These are phyloP conservation scores for Penicillium rolfsii DNA, from an alignment of 2,329 filamentous ascomycete genomes.

Conservation along the genomic window DNA sequence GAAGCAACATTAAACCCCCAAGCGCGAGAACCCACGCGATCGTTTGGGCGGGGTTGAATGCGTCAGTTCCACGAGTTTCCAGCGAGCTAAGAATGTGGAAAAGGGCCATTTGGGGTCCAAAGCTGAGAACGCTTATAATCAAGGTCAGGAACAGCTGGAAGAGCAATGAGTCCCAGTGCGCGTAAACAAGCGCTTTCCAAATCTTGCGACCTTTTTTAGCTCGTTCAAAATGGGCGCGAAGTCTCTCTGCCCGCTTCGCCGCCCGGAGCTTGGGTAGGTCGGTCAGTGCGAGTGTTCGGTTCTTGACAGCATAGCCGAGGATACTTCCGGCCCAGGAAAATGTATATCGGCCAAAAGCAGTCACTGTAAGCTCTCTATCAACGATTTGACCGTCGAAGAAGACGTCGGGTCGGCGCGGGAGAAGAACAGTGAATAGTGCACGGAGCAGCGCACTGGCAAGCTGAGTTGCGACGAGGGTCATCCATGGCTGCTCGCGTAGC, in stretches of 20 bases:
- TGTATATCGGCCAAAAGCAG: constrained; percentile 64
- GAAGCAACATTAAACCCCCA: constrained; percentile 60
- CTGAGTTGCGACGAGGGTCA: constrained; percentile 56
- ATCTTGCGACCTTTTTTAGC: constrained; percentile 49
- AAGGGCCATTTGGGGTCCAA: constrained; percentile 72
- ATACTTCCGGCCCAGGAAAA: constrained; percentile 66
- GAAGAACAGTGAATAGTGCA: constrained; percentile 49
- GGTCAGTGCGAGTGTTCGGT: constrained; percentile 62
- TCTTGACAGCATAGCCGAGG: constrained; percentile 58
- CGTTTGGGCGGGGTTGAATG: constrained; percentile 54
- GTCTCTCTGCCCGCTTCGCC: constrained; percentile 54
- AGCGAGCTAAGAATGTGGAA: constrained; percentile 67
- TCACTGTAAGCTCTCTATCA: constrained; percentile 65
- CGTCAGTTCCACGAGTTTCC: constrained; percentile 57
- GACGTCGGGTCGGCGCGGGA: constrained; percentile 71
- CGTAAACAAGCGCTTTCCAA: constrained; percentile 62
- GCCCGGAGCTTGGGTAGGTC: constrained; percentile 67
- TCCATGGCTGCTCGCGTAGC: constrained; percentile 29
- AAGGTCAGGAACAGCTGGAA: constrained; percentile 64
- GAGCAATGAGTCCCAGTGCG: constrained; percentile 60
- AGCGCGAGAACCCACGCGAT: constrained; percentile 72
- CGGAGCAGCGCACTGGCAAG: constrained; percentile 44
- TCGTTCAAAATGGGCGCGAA: constrained; percentile 54
- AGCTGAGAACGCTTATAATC: constrained; percentile 61
- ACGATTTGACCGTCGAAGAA: constrained; percentile 63